Evolutionary conservation across 306 rosid genomes (phyloP).

Genomic region (Luffa acutangula): DNA sequence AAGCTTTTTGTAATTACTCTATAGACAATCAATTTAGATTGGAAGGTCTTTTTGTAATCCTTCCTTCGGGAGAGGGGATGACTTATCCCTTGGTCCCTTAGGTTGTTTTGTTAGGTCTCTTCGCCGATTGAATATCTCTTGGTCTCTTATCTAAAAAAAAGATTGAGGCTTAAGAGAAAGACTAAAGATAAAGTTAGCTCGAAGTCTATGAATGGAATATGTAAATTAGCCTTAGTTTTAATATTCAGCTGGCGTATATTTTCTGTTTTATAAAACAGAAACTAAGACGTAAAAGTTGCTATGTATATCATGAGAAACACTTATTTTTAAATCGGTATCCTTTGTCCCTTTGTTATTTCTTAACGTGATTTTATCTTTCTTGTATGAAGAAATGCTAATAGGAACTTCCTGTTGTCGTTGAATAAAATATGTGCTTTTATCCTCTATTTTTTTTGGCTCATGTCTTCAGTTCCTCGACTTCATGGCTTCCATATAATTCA

Average conservation of each 20-base stretch:
- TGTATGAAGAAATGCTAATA: background rate
- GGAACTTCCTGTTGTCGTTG: background rate
- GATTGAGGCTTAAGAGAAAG: background rate
- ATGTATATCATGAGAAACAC: background rate
- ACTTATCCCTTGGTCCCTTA: no score
- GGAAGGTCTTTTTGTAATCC: no score
- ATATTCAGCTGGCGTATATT: background rate
- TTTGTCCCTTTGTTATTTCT: background rate
- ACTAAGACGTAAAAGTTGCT: background rate
- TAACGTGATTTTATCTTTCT: background rate
- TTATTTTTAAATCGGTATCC: background rate
- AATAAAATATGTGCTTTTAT: background rate
- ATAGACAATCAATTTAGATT: no score
- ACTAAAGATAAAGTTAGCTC: background rate
- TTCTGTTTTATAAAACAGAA: background rate
- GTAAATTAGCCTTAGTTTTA: background rate
- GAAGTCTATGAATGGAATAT: background rate
- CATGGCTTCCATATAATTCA: constrained; percentile 18
- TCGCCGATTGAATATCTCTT: no score
- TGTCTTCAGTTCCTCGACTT: constrained; percentile 38
- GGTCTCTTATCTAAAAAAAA: no score
- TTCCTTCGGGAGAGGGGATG: no score
- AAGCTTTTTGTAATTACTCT: no score
- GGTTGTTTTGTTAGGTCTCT: no score
- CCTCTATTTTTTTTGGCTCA: background rate